Evolutionary conservation across 2,329 filamentous ascomycete species (phyloP).

Genomic region (Pyrenochaeta sp.): DNA sequence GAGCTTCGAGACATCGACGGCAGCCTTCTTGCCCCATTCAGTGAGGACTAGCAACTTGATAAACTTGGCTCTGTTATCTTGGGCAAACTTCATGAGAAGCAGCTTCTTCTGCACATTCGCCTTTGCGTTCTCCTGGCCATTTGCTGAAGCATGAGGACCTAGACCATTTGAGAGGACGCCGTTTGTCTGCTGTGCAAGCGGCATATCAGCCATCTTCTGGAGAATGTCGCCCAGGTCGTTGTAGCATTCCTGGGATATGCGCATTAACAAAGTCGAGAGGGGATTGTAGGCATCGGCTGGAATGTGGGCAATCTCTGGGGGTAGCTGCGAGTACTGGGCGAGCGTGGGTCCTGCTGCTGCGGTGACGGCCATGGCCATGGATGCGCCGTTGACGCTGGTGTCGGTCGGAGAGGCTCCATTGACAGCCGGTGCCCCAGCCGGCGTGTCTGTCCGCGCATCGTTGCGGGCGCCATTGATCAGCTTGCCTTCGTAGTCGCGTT

Average conservation of each 20-base stretch:
- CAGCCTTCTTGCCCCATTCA: constrained; percentile 76
- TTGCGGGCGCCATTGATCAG: constrained; percentile 40
- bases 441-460: constrained; percentile 22
- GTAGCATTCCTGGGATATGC: constrained; percentile 84
- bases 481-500: constrained; percentile 40
- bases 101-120: constrained; percentile 70
- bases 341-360: constrained; percentile 10
- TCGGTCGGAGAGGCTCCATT: constrained; percentile 20
- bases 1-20: constrained; percentile 80
- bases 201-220: constrained; percentile 73
- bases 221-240: constrained; percentile 78
- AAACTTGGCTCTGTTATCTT: constrained; percentile 83
- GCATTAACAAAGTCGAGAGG: constrained; percentile 75
- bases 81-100: constrained; percentile 77
- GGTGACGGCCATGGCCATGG: constrained; percentile 18
- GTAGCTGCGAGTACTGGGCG: constrained; percentile 44
- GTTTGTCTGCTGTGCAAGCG: constrained; percentile 64
- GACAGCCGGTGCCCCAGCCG: constrained; percentile 13
- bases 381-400: constrained; percentile 26
- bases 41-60: constrained; percentile 91
- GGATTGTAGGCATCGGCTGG: constrained; percentile 75
- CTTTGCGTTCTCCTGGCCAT: constrained; percentile 39
- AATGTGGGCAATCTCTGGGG: constrained; percentile 71
- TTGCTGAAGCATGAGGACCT: constrained; percentile 34
- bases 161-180: constrained; percentile 50